Evolutionary conservation across 1,284 basidiomycete genomes (phyloP).

Genomic region (Cutaneotrichosporon dermatis): DNA sequence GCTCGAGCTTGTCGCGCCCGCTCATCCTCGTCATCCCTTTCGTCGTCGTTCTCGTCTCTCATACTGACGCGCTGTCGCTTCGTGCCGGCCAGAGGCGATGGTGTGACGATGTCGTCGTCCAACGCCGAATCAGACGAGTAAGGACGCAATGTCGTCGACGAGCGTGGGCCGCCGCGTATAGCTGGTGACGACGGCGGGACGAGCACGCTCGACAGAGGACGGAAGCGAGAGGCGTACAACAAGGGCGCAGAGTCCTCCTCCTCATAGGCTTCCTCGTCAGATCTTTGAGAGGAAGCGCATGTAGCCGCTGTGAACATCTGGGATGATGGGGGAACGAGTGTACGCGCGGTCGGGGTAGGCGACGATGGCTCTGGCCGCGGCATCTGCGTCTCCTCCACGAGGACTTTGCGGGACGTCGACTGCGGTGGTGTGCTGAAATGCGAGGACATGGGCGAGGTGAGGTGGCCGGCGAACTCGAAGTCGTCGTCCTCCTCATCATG

Average conservation of each 20-base stretch:
- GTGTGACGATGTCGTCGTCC: slow-evolving; percentile 33
- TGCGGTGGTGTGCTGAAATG: slow-evolving; percentile 8
- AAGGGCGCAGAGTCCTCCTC: not conserved
- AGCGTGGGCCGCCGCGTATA: not conserved
- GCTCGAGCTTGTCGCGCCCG: slow-evolving; percentile 25
- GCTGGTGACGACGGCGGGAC: slow-evolving; percentile 23
- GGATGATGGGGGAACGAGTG: not conserved
- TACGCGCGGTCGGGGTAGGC: slow-evolving; percentile 11
- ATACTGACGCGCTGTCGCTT: not conserved
- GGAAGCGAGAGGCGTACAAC: not conserved
- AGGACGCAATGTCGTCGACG: not conserved
- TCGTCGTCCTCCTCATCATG: not conserved
- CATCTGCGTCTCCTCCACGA: not conserved
- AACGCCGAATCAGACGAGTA: slow-evolving; percentile 29
- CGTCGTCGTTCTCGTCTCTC: slow-evolving; percentile 14
- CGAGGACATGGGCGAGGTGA: slow-evolving; percentile 14
- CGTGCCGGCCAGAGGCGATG: slow-evolving; percentile 9
- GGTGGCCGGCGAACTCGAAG: not conserved
- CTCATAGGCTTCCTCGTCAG: not conserved
- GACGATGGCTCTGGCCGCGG: slow-evolving; percentile 8
- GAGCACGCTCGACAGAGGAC: slow-evolving; percentile 9
- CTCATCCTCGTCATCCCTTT: slow-evolving; percentile 17
- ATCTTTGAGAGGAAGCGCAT: not conserved
- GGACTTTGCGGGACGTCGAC: slow-evolving; percentile 3
- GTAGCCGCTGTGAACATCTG: not conserved